Base-by-base conservation (phyloP, 495 filamentous ascomycete species). In the Penicillium subrubescens region DNA sequence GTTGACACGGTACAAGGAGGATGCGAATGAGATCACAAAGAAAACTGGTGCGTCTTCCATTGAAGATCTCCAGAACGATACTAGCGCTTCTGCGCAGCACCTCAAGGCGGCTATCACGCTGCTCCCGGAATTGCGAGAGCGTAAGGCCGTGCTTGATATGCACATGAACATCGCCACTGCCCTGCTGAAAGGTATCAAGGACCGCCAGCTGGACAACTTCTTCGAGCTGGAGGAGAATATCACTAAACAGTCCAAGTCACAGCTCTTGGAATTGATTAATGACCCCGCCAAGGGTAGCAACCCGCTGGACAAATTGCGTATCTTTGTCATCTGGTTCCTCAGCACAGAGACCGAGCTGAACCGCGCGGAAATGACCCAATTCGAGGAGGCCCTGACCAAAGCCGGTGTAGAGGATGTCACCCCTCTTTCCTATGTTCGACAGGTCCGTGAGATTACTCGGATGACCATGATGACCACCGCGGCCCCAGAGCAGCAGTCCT, bases 401-500 rank as follows among this genome's bases (percentile, higher is more conserved):
- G 86, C 88, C 15, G 92, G 90, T 1, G 92, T 90, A 50, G 82
- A 93, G 69, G 81, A 83, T 52, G 88, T 87, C 54, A 88, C 87
- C 25, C 86, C 91, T 25, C 82, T 99, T 41, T 79, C 92, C 17
- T 99, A 99, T 70, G 87, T 98, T 64, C 87, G 91, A 73, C 89
- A 94, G 74, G 94, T 99, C 27, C 93, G 94, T 46, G 92, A 96
- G 66, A 90, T 96, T 57, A 98, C 95, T 12, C 93, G 94, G 41
- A 98, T 98, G 95, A 97, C 96, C 19, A 97, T 98, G 89, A 92
- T 99, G 83, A 92, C 94, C 5, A 94, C 94, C 8, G 88, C 94
- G 5, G 86, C 91, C 62, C 85, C 86, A 17, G 76, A 88, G 35
- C 84, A 84, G 66, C 84, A 87, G 58, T 89, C 91, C 5, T 86